A percentile compares a stretch with the other conserved stretches of the same genome.
phyloP scores from a whole-genome alignment of 257 asterid species.

The Penstemon eatonii region DNA sequence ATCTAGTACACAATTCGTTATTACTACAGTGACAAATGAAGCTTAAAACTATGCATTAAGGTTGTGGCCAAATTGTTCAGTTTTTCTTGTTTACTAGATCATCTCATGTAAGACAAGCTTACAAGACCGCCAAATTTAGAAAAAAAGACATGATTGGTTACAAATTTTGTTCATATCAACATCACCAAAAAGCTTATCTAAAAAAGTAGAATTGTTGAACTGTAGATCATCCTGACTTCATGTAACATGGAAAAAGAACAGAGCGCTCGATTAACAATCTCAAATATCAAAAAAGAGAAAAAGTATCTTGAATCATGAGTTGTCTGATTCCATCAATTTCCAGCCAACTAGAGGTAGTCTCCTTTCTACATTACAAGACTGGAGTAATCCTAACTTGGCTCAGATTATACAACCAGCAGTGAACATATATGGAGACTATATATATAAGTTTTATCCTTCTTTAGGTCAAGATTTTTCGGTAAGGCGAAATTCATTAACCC shows the following conservation, averaged over 20 bases:
- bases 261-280: neutral
- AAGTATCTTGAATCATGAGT: no score
- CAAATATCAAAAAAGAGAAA: neutral
- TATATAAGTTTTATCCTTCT: conserved; percentile 4
- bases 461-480: neutral
- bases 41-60: no score
- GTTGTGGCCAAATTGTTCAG: no score
- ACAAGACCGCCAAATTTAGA: no score
- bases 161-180: no score
- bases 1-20: no score
- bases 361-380: neutral
- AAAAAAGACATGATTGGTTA: no score
- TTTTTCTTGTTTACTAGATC: no score
- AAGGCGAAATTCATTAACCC: no score
- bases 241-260: neutral
- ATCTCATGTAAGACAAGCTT: no score
- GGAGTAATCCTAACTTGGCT: neutral
- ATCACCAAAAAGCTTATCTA: neutral
- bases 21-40: no score
- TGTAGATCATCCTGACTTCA: neutral
- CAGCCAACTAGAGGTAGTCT: neutral
- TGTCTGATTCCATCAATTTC: neutral
- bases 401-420: neutral
- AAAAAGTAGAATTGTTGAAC: neutral
- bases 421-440: neutral